A percentile compares a stretch with the other conserved stretches of the same genome.
Conservation (phyloP, 495 filamentous ascomycete species). For the Aspergillus cavernicola region DNA sequence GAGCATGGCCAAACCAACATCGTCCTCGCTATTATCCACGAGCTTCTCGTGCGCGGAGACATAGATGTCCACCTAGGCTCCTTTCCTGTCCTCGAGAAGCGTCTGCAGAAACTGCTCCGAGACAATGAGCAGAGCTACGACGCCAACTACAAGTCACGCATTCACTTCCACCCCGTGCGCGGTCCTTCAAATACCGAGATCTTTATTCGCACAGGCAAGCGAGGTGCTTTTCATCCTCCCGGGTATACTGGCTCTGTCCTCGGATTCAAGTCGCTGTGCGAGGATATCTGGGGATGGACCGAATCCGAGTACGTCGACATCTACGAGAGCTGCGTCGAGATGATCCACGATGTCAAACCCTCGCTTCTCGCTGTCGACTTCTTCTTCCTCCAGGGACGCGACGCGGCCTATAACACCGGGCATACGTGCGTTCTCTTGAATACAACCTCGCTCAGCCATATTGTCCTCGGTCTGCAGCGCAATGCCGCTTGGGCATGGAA, state of each 20-base stretch:
- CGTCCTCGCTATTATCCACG: slow-evolving; percentile 48
- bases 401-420: slow-evolving; percentile 37
- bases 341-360: slow-evolving; percentile 38
- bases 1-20: slow-evolving; percentile 56
- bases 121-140: slow-evolving; percentile 24
- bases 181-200: slow-evolving; percentile 42
- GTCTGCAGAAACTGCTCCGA: slow-evolving; percentile 28
- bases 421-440: slow-evolving; percentile 32
- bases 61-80: slow-evolving; percentile 53
- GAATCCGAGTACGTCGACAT: slow-evolving; percentile 48
- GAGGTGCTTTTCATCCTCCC: slow-evolving; percentile 34
- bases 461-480: slow-evolving; percentile 37
- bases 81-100: slow-evolving; percentile 33
- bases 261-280: slow-evolving; percentile 35
- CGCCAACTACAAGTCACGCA: slow-evolving; percentile 22
- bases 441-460: slow-evolving; percentile 36
- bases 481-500: slow-evolving; percentile 36
- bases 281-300: slow-evolving; percentile 39
- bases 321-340: slow-evolving; percentile 40
- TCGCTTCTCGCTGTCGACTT: slow-evolving; percentile 47
- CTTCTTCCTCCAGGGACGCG: slow-evolving; percentile 46
- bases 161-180: slow-evolving; percentile 40
- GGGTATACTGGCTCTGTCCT: slow-evolving; percentile 34
- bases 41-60: slow-evolving; percentile 41
- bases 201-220: slow-evolving; percentile 32